phyloP scores from a whole-genome alignment of 2,329 filamentous ascomycete species.

The Neofusicoccum cordaticola region DNA sequence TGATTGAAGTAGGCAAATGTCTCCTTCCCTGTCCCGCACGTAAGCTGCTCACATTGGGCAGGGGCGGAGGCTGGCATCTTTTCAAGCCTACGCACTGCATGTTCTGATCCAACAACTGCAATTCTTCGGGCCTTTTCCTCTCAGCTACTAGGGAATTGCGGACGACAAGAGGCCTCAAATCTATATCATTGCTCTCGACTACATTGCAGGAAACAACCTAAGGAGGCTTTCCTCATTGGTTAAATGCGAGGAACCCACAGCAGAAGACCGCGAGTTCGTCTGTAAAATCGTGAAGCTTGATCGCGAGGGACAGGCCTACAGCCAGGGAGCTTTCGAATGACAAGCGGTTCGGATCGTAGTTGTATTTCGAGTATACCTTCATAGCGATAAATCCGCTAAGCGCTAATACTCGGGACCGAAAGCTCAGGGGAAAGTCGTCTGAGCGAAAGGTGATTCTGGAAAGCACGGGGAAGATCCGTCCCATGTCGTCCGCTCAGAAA shows the following conservation, averaged over 20 bases:
- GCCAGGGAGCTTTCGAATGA: constrained; percentile 39
- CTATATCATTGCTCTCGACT: too few relatives aligned
- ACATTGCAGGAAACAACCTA: background rate
- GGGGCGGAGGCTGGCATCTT: constrained; percentile 25
- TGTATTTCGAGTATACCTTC: too few relatives aligned
- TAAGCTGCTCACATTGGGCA: background rate
- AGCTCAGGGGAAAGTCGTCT: too few relatives aligned
- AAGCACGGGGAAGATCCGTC: too few relatives aligned
- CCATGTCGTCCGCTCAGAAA: too few relatives aligned
- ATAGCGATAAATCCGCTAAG: too few relatives aligned
- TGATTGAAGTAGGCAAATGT: too few relatives aligned
- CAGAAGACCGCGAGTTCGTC: constrained; percentile 32
- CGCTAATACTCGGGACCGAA: too few relatives aligned
- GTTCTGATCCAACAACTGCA: background rate
- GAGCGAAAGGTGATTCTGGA: too few relatives aligned
- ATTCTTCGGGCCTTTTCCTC: background rate
- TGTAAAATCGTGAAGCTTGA: constrained; percentile 46
- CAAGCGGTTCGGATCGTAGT: constrained; percentile 32
- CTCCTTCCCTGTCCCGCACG: too few relatives aligned
- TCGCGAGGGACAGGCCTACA: constrained; percentile 40
- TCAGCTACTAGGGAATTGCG: background rate
- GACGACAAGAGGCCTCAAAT: background rate
- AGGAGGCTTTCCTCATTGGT: constrained; percentile 16
- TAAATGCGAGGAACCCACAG: constrained; percentile 23
- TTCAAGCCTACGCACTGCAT: constrained; percentile 22